Base-by-base conservation (phyloP, 2,329 filamentous ascomycete genomes). In the Lachnellula cervina region DNA sequence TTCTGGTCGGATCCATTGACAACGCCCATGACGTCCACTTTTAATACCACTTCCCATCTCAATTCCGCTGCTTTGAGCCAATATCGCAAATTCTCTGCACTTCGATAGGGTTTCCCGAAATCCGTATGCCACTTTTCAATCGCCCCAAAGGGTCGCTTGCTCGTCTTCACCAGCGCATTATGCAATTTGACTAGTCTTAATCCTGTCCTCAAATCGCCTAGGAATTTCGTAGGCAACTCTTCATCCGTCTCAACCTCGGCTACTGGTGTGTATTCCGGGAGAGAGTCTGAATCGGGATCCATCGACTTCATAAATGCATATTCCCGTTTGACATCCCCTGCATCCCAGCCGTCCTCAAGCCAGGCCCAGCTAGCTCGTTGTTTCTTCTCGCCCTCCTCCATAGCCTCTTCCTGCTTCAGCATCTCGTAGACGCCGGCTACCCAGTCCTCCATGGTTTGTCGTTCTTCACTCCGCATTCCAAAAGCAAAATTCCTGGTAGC, bases 51-150 rank as follows among this genome's bases (percentile, higher is more conserved):
- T 73, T 97, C 94, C 86, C 93, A 99, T 54, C 94, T 84, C 56
- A 97, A 78, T 74, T 99, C 92, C 7, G 92, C 91, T 1, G 93
- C 94, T 76, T 99, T 99, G 73, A 89, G 82, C 93, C 94, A 99
- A 77, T 88, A 99, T 42, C 91, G 84, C 59, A 99, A 79, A 70
- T 99, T 99, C 65, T 99, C 94, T 3, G 92, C 90, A 60, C 87
- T 87, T 49, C 94, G 87, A 71, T 99, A 99, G 0, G 94, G 94
- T 73, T 97, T 97, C 58, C 84, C 86, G 9, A 94, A 93, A 71
- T 99, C 91, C n/a, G 85, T 86, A 71, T 97, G 94, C 71, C 88
- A 97, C 9, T 82, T 81, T 55, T 90, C 90, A 68, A 99, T 97
- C 60, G 89, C 83, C 51, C 92, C 91, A 69, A 97, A 97, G 7